Conservation (phyloP, 176 grass and related monocot species). For the Tuctoria greenei region DNA sequence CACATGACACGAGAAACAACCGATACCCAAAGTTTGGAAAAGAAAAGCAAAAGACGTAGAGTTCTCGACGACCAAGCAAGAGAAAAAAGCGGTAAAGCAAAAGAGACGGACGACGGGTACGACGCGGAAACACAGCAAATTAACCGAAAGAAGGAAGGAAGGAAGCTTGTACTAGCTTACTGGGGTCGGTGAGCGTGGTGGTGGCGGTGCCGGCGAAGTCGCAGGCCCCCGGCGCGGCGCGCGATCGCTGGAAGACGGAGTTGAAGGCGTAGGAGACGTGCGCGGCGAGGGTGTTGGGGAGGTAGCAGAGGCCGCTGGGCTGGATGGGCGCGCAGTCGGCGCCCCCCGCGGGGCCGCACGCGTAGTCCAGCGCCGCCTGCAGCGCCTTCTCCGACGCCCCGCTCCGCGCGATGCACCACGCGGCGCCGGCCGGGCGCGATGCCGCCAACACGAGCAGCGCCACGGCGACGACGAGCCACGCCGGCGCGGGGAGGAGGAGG, state of each 20-base stretch:
- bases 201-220: conserved; percentile 82
- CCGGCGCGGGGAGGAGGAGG: background rate
- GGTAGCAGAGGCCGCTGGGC: conserved; percentile 60
- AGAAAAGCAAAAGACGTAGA: conserved; percentile 49
- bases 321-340: conserved; percentile 73
- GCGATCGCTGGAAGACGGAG: conserved; percentile 66
- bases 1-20: background rate
- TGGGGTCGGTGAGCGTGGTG: conserved; percentile 69
- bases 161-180: conserved; percentile 34
- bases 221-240: conserved; percentile 56
- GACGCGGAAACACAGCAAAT: background rate
- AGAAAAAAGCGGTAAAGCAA: conserved; percentile 42
- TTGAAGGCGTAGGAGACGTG: conserved; percentile 94
- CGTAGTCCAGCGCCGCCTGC: conserved; percentile 65
- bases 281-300: conserved; percentile 72
- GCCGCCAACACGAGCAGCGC: background rate
- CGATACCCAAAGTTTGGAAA: background rate
- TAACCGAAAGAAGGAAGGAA: background rate
- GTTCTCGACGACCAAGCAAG: conserved; percentile 26
- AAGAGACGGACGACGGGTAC: background rate
- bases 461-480: conserved; percentile 1
- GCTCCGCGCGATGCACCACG: conserved; percentile 74
- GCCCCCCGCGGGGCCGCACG: conserved; percentile 56
- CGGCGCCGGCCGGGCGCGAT: background rate
- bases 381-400: conserved; percentile 29